Base-by-base conservation (phyloP, 768 basidiomycete species). In the Cyclocybe aegerita region DNA sequence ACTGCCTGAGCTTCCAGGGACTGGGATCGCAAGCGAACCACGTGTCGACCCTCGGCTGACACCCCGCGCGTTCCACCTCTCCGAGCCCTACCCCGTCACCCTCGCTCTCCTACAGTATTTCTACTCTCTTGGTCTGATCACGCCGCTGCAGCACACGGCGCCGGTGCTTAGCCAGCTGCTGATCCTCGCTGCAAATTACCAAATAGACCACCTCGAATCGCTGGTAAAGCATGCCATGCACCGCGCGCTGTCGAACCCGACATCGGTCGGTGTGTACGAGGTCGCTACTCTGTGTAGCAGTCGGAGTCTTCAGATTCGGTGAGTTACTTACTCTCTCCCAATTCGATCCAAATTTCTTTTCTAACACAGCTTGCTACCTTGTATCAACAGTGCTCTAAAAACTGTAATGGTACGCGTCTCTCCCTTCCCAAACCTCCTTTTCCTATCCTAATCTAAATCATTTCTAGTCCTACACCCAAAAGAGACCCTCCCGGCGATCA, bases 151-250 rank as follows among this genome's bases (percentile, higher is more conserved):
- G 65, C 91, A 93, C 60, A 85, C 90, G 6, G 90, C 93, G 4
- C 86, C 93, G 2, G 89, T 98, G 23, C 76, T 98, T 40, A 88
- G 89, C 60, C 90, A 93, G 56, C 76, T 99, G 10, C 70, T 98
- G 49, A 76, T 96, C 39, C 76, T 99, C 30, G 79, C 90, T 8
- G 88, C 83, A 52, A 93, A 86, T 48, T 98, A 98, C 68, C 74
- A 83, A 36, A 76, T 97, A 46, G 65, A 76, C 2, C 85, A 95
- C 63, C 72, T 99, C 14, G 82, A 86, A 56, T 74, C 73, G 5
- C 73, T 95, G 15, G 91, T 92, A n/a, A 89, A 89, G 58, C 95
- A 98, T 66, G 91, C 93, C 4, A 91, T 98, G 86, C 96, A 98
- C 63, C 83, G 86, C 15, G 81, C 88, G 11, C 69, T 98, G 30